A percentile compares a stretch with the other conserved stretches of the same genome.
Evolutionary conservation across 495 filamentous ascomycete genomes (phyloP).

Genomic region (Xylaria palmicola): DNA sequence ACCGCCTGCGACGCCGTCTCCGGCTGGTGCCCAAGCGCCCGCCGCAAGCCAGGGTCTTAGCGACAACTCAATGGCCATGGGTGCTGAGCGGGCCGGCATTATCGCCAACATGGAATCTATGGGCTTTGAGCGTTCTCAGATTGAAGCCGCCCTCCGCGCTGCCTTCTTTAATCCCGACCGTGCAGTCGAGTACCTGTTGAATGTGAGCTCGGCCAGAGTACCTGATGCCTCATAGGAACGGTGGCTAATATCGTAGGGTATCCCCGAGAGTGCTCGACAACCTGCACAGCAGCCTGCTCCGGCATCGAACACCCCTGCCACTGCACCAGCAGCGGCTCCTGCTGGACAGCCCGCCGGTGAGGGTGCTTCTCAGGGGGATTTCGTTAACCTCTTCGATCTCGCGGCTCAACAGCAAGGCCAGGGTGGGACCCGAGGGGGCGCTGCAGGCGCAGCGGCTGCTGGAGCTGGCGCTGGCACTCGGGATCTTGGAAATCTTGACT

Average conservation of each 20-base stretch:
- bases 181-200: constrained; percentile 93
- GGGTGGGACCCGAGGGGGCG: constrained; percentile 46
- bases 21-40: constrained; percentile 45
- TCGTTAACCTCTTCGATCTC: constrained; percentile 91
- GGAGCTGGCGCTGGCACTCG: constrained; percentile 52
- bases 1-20: constrained; percentile 68
- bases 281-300: constrained; percentile 39
- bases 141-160: constrained; percentile 90
- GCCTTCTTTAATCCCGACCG: constrained; percentile 96
- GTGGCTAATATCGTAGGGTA: constrained; percentile 60
- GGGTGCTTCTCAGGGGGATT: constrained; percentile 61
- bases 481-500: constrained; percentile 79
- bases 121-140: constrained; percentile 85
- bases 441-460: constrained; percentile 38
- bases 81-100: constrained; percentile 75
- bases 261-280: constrained; percentile 77
- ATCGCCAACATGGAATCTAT: constrained; percentile 95
- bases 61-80: constrained; percentile 81
- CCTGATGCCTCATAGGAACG: background rate
- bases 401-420: constrained; percentile 69
- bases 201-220: constrained; percentile 51
- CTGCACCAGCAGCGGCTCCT: constrained; percentile 31
- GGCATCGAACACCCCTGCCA: constrained; percentile 14
- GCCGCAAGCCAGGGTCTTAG: constrained; percentile 37
- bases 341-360: constrained; percentile 42